Percentiles rank a stretch among this genome's conserved stretches.
Conservation (phyloP, 768 basidiomycete species). For the Phaffia tasmanica region DNA sequence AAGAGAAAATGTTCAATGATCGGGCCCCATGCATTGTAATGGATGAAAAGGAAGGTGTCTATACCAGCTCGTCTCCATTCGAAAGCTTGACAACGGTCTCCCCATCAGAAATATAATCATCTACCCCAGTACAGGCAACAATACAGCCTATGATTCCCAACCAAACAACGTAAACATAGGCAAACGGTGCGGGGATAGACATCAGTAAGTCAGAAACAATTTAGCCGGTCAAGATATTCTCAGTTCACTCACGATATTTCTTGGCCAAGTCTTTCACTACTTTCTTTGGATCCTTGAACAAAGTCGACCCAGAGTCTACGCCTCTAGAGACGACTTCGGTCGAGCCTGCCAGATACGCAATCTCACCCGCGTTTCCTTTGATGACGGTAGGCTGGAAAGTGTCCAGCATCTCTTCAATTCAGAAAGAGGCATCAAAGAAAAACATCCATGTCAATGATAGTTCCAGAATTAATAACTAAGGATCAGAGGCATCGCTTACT, state of each 20-base stretch:
- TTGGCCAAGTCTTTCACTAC: conserved; percentile 61
- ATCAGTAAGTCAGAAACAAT: not conserved
- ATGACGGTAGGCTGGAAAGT: conserved; percentile 79
- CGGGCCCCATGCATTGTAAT: not conserved
- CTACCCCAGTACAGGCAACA: conserved; percentile 64
- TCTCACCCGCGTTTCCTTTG: conserved; percentile 79
- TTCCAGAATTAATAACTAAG: conserved; percentile 3
- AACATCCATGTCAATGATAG: not conserved
- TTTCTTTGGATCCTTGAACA: conserved; percentile 57
- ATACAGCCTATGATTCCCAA: conserved; percentile 51
- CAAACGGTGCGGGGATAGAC: not conserved
- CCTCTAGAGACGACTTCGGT: conserved; percentile 66
- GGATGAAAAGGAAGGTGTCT: conserved; percentile 6
- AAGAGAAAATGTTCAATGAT: not conserved
- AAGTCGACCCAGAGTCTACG: conserved; percentile 65
- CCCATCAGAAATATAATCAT: conserved; percentile 74
- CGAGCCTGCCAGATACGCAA: conserved; percentile 65
- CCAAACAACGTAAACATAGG: not conserved
- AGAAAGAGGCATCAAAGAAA: not conserved
- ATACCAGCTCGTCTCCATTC: conserved; percentile 54
- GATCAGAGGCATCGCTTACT: conserved; percentile 40
- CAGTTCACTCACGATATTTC: conserved; percentile 53
- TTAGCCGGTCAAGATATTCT: not conserved
- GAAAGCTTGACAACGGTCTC: conserved; percentile 51
- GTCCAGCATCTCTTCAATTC: conserved; percentile 51